A percentile compares a stretch with the other conserved stretches of the same genome.
phyloP scores from a whole-genome alignment of 2,329 filamentous ascomycete genomes.

The Fusarium fracticaudum region DNA sequence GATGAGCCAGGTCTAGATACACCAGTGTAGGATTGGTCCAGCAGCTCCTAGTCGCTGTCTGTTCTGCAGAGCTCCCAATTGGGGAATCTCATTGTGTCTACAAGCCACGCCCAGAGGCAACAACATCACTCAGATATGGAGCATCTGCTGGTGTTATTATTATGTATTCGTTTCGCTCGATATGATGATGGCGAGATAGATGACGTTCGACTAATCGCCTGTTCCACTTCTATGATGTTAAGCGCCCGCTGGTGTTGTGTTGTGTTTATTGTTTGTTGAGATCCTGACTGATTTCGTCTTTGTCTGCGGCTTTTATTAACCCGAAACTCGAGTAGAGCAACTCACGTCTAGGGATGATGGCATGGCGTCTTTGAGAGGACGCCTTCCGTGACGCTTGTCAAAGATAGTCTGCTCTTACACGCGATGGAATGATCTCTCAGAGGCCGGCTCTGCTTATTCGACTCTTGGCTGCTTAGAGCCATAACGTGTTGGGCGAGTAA shows the following conservation, averaged over 20 bases:
- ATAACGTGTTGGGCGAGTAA: constrained; percentile 9
- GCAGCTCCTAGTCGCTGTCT: constrained; percentile 30
- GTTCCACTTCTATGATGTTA: constrained; percentile 21
- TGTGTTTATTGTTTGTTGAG: constrained; percentile 1
- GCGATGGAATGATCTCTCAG: constrained; percentile 21
- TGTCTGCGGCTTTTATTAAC: constrained; percentile 31
- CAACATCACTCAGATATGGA: constrained; percentile 25
- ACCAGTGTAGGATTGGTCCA: constrained; percentile 40
- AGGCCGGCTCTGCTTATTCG: constrained; percentile 35
- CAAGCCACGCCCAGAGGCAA: constrained; percentile 16
- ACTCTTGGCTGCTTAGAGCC: constrained; percentile 20
- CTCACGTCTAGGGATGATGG: constrained; percentile 20
- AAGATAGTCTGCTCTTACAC: constrained; percentile 3
- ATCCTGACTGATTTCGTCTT: not conserved
- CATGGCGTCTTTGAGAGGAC: constrained; percentile 19
- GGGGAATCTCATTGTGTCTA: constrained; percentile 30
- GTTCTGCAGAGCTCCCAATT: constrained; percentile 41
- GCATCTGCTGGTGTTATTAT: constrained; percentile 13
- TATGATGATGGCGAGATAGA: constrained; percentile 6
- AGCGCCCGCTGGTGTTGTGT: constrained; percentile 19
- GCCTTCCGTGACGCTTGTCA: constrained; percentile 21
- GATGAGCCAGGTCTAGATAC: constrained; percentile 32
- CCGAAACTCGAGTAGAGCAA: constrained; percentile 5
- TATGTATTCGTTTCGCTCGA: constrained; percentile 15
- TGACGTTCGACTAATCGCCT: constrained; percentile 29